phyloP scores from a whole-genome alignment of 176 grass and related monocot genomes.

The bread wheat (Triticum aestivum) region IWGSC_CS_RefSeq_v2.1 NC_057807.1:464665656-464666155 shows the following conservation, averaged over 20 bases:
- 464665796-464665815: background rate
- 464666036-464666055: background rate
- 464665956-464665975: background rate
- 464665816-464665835: background rate
- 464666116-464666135: background rate
- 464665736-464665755: background rate
- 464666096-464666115: background rate
- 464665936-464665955: background rate
- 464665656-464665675: background rate
- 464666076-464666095: background rate
- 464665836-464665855: background rate
- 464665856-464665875: slow-evolving; percentile 1
- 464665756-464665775: background rate
- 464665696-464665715: background rate
- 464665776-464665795: background rate
- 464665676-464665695: background rate
- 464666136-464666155: background rate
- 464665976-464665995: background rate
- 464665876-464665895: background rate
- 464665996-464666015: background rate
- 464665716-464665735: slow-evolving; percentile 20
- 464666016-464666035: background rate
- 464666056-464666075: background rate
- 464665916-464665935: background rate
- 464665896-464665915: background rate